Base-by-base conservation (phyloP, 2,329 filamentous ascomycete species). In the Botrytis porri region DNA sequence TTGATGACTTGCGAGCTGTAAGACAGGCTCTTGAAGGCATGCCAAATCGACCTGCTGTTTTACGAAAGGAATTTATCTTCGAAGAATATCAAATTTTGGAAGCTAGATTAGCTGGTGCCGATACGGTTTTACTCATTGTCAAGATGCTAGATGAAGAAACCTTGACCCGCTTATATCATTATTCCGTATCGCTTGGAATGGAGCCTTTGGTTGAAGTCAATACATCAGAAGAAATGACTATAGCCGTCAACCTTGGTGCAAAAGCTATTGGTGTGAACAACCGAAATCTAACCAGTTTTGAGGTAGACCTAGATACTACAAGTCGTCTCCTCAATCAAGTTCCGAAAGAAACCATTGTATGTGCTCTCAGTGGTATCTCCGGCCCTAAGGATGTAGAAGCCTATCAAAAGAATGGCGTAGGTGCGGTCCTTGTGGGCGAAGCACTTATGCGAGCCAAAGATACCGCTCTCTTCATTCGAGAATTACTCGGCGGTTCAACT, bases 71-170 rank as follows among this genome's bases (percentile, higher is more conserved):
- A 78, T 99, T 99, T 79, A 90, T 99, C 59, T 99, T 98, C 79
- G 95, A 98, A 63, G 94, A 98, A 81, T 99, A 99, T 81, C 96
- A 99, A 82, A 98, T 99, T 71, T 86, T 99, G 10, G 96, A 99
- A 83, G 96, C 95, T 41, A 88, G 97, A 65, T 84, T 99, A 72
- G 94, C 95, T 20, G 96, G 96, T 76, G 96, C 96, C 12, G 95
- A 99, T 82, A 98, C 95, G 0, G 92, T 99, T 29, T 86, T 99
- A 39, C 87, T 99, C 32, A 99, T 99, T 77, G 96, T 99, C 69
- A 99, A 99, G 85, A 99, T 99, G 96, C 88, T 99, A 18, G 92
- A 95, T 74, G 84, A 88, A 39, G 88, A 89, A 41, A 86, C 92
- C 6, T 86, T 99, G 45, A 89, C 90, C 73, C 87, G 89, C 62